Evolutionary conservation across 148 eudicot species (phyloP), one percentile per base, ranked within the genome.

Genomic region (Persicaria maculosa): DNA sequence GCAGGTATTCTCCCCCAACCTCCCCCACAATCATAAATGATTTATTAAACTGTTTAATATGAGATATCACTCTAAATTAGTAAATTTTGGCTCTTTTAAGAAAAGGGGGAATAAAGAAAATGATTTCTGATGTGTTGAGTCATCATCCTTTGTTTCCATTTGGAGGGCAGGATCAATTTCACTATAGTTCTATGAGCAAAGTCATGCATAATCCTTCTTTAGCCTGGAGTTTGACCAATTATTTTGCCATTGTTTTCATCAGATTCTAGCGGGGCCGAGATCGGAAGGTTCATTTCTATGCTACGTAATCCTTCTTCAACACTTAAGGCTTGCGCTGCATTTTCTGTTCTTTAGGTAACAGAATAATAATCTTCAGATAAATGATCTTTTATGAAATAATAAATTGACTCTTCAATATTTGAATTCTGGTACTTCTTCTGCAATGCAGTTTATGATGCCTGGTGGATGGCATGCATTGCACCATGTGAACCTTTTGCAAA

Each of bases 321-420:
- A 76, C 84, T 91, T 68, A 90, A 87, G 81, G 82, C 87, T 53
- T 94, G 93, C 78, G 93, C 97, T 72, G 90, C 90, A 43, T 91
- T 95, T 82, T 97, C 97, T 57, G 92, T 90, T 77, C 88, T 91
- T 77, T 97, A 91, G 98, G 97, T 90, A 77, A 61, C 69, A 44
- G 8, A 58, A 20, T 7, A 20, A 70, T 1, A 45, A 15, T n/a
- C 44, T 43, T n/a, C n/a, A n/a, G 7, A 40, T 44, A 44, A 11
- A 62, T 9, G 5, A 5, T 47, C 50, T 47, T n/a, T n/a, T n/a
- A n/a, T n/a, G n/a, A 14, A 4, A 4, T 16, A 0, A 16, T 0
- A 6, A 55, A 4, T 14, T 5, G 1, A 19, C 61, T 55, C 4
- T 19, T 55, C 17, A 4, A 19, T 47, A 1, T 22, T 36, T 40